Conservation (phyloP, 2,329 filamentous ascomycete species). For the Alternaria postmessia region DNA sequence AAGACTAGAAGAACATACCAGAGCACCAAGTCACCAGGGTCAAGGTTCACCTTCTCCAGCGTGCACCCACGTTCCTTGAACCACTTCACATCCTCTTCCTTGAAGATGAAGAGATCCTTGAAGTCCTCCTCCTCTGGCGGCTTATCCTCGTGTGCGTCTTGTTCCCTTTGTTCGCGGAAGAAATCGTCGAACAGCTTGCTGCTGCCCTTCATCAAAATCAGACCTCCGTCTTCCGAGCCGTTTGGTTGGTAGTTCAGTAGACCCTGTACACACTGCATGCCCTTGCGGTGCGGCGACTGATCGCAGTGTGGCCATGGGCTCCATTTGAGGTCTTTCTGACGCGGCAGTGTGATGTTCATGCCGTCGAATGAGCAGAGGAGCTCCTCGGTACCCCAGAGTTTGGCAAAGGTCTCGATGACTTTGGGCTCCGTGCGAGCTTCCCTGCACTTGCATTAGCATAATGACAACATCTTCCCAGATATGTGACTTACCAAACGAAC, state of each 20-base stretch:
- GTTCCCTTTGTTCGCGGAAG: slow-evolving; percentile 41
- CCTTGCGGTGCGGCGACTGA: slow-evolving; percentile 53
- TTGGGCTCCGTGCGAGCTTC: too few species aligned
- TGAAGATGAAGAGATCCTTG: slow-evolving; percentile 56
- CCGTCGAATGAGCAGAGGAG: too few species aligned
- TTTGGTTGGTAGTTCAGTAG: slow-evolving; percentile 57
- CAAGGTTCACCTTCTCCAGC: slow-evolving; percentile 52
- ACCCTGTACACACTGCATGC: slow-evolving; percentile 55
- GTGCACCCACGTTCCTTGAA: slow-evolving; percentile 52
- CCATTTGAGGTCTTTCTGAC: too few species aligned
- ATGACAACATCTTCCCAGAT: too few species aligned
- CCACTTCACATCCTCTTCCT: slow-evolving; percentile 55
- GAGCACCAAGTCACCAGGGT: slow-evolving; percentile 49
- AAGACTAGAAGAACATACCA: fast-evolving
- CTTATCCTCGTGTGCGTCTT: slow-evolving; percentile 24
- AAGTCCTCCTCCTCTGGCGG: slow-evolving; percentile 31
- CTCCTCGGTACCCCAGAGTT: too few species aligned
- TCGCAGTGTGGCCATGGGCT: background rate
- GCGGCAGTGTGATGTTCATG: too few species aligned
- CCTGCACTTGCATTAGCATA: too few species aligned
- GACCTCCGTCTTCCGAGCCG: slow-evolving; percentile 57
- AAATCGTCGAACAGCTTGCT: slow-evolving; percentile 56
- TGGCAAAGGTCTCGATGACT: too few species aligned
- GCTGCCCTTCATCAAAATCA: slow-evolving; percentile 57
- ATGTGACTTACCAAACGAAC: too few species aligned